Evolutionary conservation across 768 basidiomycete genomes (phyloP).

Genomic region (Exsudoporus frostii): DNA sequence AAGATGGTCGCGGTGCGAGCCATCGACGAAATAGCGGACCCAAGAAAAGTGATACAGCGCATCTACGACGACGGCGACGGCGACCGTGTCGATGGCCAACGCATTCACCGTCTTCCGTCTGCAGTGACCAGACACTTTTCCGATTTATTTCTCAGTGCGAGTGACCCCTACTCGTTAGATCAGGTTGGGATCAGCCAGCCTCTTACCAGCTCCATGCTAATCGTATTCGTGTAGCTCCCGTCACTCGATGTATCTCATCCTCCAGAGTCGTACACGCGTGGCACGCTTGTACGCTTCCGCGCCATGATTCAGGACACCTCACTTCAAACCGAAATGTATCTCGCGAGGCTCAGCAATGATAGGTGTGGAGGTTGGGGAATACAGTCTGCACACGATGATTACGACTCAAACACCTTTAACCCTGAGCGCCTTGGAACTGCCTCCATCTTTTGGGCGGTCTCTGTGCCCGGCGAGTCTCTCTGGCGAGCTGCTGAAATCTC

Average conservation of each 20-base stretch:
- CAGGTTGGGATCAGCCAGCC: constrained; percentile 22
- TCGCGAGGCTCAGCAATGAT: constrained; percentile 42
- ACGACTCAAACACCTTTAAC: constrained; percentile 29
- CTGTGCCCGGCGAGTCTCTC: constrained; percentile 61
- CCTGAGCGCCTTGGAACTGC: constrained; percentile 59
- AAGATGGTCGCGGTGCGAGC: constrained; percentile 53
- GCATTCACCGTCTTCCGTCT: constrained; percentile 33
- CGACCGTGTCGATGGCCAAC: not conserved
- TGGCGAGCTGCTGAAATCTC: constrained; percentile 48
- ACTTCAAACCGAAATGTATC: constrained; percentile 67
- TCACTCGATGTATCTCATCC: constrained; percentile 45
- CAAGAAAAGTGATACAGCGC: constrained; percentile 45
- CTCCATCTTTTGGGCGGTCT: constrained; percentile 68
- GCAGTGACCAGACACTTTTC: constrained; percentile 47
- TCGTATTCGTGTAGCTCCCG: constrained; percentile 48
- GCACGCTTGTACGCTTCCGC: constrained; percentile 67
- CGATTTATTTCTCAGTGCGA: constrained; percentile 37
- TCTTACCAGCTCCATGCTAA: not conserved
- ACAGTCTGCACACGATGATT: constrained; percentile 28
- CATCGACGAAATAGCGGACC: constrained; percentile 48
- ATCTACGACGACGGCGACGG: constrained; percentile 38
- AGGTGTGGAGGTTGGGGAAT: constrained; percentile 78
- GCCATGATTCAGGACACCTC: constrained; percentile 86
- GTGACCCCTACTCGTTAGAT: constrained; percentile 27
- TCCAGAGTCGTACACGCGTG: constrained; percentile 45